phyloP scores from a whole-genome alignment of 1,284 basidiomycete genomes.

The Cutaneotrichosporon curvatum region DNA sequence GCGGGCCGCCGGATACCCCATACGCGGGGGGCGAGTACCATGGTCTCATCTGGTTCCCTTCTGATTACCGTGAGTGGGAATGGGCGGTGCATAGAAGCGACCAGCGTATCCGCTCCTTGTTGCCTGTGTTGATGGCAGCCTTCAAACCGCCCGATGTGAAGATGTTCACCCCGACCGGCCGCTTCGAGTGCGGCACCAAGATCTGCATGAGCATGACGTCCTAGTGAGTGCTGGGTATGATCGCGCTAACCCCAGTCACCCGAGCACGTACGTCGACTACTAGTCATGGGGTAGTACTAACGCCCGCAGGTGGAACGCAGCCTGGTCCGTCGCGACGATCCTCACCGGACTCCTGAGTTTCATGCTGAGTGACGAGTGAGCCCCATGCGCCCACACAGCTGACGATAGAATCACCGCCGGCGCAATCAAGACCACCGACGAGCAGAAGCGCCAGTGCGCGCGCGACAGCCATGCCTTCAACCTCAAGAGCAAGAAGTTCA shows the following conservation, averaged over 20 bases:
- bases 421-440: conserved; percentile 70
- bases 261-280: conserved; percentile 34
- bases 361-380: conserved; percentile 82
- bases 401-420: conserved; percentile 69
- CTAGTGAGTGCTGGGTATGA: conserved; percentile 55
- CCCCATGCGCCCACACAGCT: neutral
- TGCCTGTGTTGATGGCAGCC: conserved; percentile 43
- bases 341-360: conserved; percentile 90
- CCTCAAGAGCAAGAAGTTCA: conserved; percentile 67
- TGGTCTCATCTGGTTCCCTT: conserved; percentile 64
- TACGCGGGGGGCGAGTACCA: conserved; percentile 91
- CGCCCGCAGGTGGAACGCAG: conserved; percentile 41
- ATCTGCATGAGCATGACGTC: conserved; percentile 96
- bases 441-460: conserved; percentile 71
- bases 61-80: conserved; percentile 65
- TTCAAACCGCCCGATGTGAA: conserved; percentile 96
- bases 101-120: no score
- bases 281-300: conserved; percentile 7
- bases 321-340: conserved; percentile 51
- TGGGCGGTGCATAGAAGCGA: no score
- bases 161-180: conserved; percentile 90
- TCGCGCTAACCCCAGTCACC: conserved; percentile 28
- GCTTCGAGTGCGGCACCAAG: conserved; percentile 87
- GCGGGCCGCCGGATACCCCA: conserved; percentile 86
- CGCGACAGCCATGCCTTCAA: conserved; percentile 79